Base-by-base conservation (phyloP, 2,329 filamentous ascomycete genomes). In the Apiospora aurea region DNA sequence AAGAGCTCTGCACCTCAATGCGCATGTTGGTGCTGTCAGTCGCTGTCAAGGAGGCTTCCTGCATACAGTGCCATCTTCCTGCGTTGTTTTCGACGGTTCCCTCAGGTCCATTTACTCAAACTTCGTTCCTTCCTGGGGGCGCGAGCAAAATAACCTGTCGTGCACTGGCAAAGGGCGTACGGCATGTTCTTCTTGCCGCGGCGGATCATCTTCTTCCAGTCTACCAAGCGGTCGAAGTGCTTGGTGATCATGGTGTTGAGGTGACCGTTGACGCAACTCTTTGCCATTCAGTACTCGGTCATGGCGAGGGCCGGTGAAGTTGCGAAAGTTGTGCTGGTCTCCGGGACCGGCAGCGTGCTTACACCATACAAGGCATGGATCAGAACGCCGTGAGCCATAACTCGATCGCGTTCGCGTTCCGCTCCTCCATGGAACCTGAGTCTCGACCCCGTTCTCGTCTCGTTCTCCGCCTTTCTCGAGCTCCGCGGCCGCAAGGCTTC, bases 361-460 rank as follows among this genome's bases (percentile, higher is more conserved):
- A 2, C 34, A 13, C 69, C 69, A 41, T 70, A 70, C 41, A 70
- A 43, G 14, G 69, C 53, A 2, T 49, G 38, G n/a, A 47, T 13
- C 3, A 66, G 38, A n/a, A 66, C 34, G 10, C 66, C 4, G 38
- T 61, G 34, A 38, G 64, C 24, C 34, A 43, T 38, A 34, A 38
- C 43, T 71, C 69, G 38, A 38, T 18, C 2, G 51, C 61, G 18
- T 49, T 49, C 7, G 1, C 7, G 18, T 49, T 49, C 21, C 44
- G 21, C n/a, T 49, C 21, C 6, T 49, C 21, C 46, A 7, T 10
- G 10, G 8, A 49, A n/a, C 18, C 46, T 7, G 21, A 1, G 3
- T 10, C 21, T 49, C 18, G 10, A 49, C 7, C 18, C 10, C 46
- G 46, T 49, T 49, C 21, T 10, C 49, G 49, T 51, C 26, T 26